Percentiles rank a stretch among this genome's conserved stretches.
phyloP scores from a whole-genome alignment of 192 early-diverging fungal genomes.

The Podila clonocystis region DNA sequence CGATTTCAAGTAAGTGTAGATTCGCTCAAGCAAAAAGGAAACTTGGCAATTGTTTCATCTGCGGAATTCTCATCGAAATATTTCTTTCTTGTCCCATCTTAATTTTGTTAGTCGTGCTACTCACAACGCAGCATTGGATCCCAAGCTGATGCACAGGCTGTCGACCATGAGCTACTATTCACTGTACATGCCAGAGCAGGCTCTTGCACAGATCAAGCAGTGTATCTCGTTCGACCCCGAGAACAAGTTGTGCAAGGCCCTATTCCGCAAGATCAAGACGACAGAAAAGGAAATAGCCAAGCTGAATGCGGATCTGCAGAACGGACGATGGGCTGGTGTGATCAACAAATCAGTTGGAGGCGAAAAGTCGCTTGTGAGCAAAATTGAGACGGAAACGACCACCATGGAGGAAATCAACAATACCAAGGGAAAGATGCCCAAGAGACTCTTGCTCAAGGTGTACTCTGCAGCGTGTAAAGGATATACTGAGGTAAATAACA shows the following conservation, averaged over 20 bases:
- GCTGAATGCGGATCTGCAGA: constrained; percentile 63
- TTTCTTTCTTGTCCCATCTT: not conserved
- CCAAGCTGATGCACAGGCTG: constrained; percentile 68
- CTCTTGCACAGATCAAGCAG: constrained; percentile 79
- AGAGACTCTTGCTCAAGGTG: constrained; percentile 49
- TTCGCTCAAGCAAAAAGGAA: not conserved
- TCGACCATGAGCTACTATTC: constrained; percentile 76
- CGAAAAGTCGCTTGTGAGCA: constrained; percentile 26
- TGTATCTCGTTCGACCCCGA: constrained; percentile 93
- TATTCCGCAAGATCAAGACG: constrained; percentile 77
- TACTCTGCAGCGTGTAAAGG: constrained; percentile 72
- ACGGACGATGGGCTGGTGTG: constrained; percentile 67
- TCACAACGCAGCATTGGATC: constrained; percentile 75
- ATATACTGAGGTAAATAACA: constrained; percentile 59
- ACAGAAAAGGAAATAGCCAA: constrained; percentile 76
- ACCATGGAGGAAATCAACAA: constrained; percentile 52
- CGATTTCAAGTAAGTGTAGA: constrained; percentile 67
- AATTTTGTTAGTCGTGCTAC: constrained; percentile 68
- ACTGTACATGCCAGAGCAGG: constrained; percentile 75
- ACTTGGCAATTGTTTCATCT: not conserved
- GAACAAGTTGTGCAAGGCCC: constrained; percentile 85
- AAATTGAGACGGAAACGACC: constrained; percentile 32
- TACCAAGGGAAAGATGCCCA: constrained; percentile 47
- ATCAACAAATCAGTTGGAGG: constrained; percentile 67
- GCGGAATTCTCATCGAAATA: not conserved